Base-by-base conservation (phyloP, 805 yeast species). In the Ogataea parapolymorpha region DNA sequence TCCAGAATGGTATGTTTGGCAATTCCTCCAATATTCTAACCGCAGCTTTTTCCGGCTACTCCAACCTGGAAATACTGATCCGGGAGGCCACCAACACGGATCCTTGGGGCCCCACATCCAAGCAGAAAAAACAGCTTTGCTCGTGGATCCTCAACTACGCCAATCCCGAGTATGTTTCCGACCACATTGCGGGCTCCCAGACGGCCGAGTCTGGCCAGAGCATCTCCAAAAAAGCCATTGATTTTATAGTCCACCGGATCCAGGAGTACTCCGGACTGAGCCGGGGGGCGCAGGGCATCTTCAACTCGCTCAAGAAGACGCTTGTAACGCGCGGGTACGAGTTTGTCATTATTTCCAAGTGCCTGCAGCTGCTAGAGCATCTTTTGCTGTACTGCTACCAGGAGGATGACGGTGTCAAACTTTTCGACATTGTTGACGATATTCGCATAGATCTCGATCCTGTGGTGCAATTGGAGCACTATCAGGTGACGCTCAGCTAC, bases 31-130 rank as follows among this genome's bases (percentile, higher is more conserved):
- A 14, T 4, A 14, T 7, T 20, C 34, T 32, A 33, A 39, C 42
- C 13, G 25, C 26, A 52, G 63, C 62, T 6, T 43, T 59, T n/a
- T 50, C 63, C 17, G 59, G 62, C 15, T 54, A 59, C 35, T 53
- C 63, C 15, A 52, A 57, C 13, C 34, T 59, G 23, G 66, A 61
- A 18, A 58, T 58, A 29, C 31, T 50, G 30, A 61, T 72, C 4
- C 56, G 75, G 37, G 68, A 68, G 39, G 68, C 75, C 6, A 72
- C 77, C 12, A 74, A 71, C 37, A 73, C 75, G 4, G 79, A 74
- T 49, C 52, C 71, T 5, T 74, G 79, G 79, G 79, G 79, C 2
- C 79, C 79, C 4, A 67, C 76, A 0, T 59, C 71, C 5, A 61
- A 64, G 30, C 74, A 73, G 45, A 52, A 70, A 48, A 58, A 58